Percentiles rank a stretch among this genome's conserved stretches.
Conservation (phyloP, 108 stramenopile genomes). For the Skeletonema costatum region DNA sequence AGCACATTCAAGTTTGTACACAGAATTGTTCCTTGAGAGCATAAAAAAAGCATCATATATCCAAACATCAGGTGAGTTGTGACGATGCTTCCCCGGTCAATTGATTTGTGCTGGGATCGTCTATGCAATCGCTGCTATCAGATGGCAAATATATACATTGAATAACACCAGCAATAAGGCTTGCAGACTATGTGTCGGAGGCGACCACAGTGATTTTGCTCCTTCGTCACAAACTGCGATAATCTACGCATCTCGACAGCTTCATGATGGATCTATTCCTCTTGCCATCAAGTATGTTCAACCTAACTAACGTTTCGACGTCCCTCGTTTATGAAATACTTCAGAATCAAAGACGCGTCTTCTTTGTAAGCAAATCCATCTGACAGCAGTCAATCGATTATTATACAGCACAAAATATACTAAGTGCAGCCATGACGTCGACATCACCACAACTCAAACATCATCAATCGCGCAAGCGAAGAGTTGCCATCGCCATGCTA, state of each 20-base stretch:
- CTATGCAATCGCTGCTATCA: not conserved
- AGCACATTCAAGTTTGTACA: not conserved
- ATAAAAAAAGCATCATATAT: no score
- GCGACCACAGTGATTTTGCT: no score
- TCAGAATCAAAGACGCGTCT: not conserved
- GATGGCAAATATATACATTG: no score
- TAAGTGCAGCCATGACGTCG: not conserved
- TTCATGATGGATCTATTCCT: not conserved
- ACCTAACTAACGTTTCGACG: not conserved
- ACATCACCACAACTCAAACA: not conserved
- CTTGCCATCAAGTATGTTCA: not conserved
- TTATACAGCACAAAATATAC: not conserved
- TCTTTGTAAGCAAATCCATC: not conserved
- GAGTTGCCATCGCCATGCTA: not conserved
- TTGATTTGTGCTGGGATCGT: not conserved
- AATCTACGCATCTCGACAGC: no score
- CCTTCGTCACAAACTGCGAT: no score
- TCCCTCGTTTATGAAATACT: not conserved
- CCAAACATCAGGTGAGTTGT: not conserved
- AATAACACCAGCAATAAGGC: no score
- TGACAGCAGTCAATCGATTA: no score
- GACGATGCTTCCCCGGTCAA: not conserved
- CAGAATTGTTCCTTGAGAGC: not conserved
- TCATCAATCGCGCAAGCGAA: not conserved
- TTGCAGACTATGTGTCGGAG: no score